Conservation (phyloP, 1,284 basidiomycete species). For the Cutaneotrichosporon sp. region DNA sequence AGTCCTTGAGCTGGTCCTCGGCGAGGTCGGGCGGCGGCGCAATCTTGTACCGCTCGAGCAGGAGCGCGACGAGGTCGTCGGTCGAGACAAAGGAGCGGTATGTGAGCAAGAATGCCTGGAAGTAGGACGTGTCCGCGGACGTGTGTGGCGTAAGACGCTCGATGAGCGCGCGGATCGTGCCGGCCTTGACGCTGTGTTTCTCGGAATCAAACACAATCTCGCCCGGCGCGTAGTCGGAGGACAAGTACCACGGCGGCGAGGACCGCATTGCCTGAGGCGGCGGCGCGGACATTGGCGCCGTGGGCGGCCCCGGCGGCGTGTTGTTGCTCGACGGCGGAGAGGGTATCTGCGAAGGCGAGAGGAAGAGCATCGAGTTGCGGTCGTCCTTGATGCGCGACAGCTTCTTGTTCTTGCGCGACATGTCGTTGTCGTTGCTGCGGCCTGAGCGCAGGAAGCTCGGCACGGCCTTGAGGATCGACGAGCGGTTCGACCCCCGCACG, state of each 20-base stretch:
- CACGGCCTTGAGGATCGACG: constrained; percentile 37
- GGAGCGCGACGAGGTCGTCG: constrained; percentile 76
- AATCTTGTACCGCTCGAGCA: constrained; percentile 78
- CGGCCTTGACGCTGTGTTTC: constrained; percentile 77
- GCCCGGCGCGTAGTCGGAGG: constrained; percentile 67
- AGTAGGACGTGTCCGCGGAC: constrained; percentile 61
- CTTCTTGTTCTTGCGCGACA: constrained; percentile 9
- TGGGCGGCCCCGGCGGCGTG: background rate
- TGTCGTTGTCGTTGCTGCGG: background rate
- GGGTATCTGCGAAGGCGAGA: too few relatives aligned
- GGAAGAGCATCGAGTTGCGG: constrained; percentile 2
- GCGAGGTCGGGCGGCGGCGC: constrained; percentile 65
- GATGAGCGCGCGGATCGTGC: constrained; percentile 76
- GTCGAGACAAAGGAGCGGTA: constrained; percentile 92
- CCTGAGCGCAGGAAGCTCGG: constrained; percentile 21
- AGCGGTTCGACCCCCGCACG: constrained; percentile 31
- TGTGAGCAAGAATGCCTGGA: constrained; percentile 91
- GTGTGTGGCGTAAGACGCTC: constrained; percentile 88
- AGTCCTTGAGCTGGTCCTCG: constrained; percentile 64
- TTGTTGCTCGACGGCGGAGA: background rate
- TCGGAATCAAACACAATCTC: constrained; percentile 74
- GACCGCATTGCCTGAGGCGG: constrained; percentile 10
- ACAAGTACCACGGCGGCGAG: constrained; percentile 76
- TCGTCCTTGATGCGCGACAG: background rate
- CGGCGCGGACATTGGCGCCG: constrained; percentile 6